Evolutionary conservation across 176 grass and related monocot genomes (phyloP).

Genomic region (Tuctoria greenei): DNA sequence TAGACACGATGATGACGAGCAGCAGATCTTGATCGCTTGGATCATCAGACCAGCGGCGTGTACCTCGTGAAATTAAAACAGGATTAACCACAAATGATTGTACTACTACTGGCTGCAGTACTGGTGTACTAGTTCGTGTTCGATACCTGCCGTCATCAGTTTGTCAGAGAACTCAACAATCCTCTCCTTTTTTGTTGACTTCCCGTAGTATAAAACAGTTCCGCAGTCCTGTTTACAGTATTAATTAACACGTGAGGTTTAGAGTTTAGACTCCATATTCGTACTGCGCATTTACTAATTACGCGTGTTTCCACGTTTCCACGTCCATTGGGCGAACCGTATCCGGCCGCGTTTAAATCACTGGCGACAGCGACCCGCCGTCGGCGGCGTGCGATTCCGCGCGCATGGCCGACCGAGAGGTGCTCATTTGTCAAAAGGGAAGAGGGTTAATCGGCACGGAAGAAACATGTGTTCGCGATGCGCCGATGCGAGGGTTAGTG

Average conservation of each 20-base stretch:
- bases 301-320: not conserved
- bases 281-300: not conserved
- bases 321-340: not conserved
- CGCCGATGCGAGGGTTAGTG: not conserved
- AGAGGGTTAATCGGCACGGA: conserved; percentile 9
- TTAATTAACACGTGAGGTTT: conserved; percentile 12
- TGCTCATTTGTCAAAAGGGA: not conserved
- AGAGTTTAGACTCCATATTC: not conserved
- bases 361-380: not conserved
- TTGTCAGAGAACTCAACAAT: not conserved
- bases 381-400: not conserved
- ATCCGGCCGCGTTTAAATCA: not conserved
- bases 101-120: not conserved
- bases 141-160: not conserved
- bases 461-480: conserved; percentile 10
- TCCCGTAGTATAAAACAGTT: not conserved
- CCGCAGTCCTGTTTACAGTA: not conserved
- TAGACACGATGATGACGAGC: not conserved
- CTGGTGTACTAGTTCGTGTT: not conserved
- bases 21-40: not conserved
- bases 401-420: not conserved
- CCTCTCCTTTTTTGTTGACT: not conserved
- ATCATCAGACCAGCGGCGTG: not conserved
- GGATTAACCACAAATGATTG: not conserved
- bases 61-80: not conserved